A percentile compares a stretch with the other conserved stretches of the same genome.
Conservation (phyloP, 306 rosid species). For the Begonia peltatifolia region DNA sequence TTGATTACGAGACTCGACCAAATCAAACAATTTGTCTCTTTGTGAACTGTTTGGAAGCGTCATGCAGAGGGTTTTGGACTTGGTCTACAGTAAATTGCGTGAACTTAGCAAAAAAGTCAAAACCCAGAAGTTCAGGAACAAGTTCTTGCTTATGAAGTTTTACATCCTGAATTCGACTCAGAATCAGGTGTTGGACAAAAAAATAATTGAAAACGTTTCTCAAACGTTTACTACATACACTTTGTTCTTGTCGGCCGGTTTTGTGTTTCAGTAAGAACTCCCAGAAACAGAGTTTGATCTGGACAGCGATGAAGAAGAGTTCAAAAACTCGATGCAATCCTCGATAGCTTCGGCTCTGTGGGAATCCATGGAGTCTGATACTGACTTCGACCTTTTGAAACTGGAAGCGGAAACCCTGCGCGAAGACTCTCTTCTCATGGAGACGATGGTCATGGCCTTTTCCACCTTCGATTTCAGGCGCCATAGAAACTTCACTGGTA, state of each 20-base stretch:
- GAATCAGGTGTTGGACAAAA: too few relatives aligned
- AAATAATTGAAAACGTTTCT: too few relatives aligned
- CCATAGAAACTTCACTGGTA: slow-evolving; percentile 42
- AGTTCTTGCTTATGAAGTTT: too few relatives aligned
- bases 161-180: too few relatives aligned
- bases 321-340: slow-evolving; percentile 14
- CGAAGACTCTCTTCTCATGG: slow-evolving; percentile 38
- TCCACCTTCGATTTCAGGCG: slow-evolving; percentile 50
- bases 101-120: too few relatives aligned
- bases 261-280: slow-evolving; percentile 10
- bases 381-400: slow-evolving; percentile 50
- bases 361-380: slow-evolving; percentile 13
- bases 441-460: slow-evolving; percentile 33
- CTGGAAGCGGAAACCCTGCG: slow-evolving; percentile 60
- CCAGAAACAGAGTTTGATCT: slow-evolving; percentile 34
- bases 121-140: too few relatives aligned
- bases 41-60: too few relatives aligned
- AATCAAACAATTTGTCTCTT: too few relatives aligned
- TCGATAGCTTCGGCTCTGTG: slow-evolving; percentile 15
- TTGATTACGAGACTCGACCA: too few relatives aligned
- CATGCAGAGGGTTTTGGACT: too few relatives aligned
- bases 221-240: neutral
- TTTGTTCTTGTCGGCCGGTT: slow-evolving; percentile 1
- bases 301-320: slow-evolving; percentile 53
- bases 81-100: too few relatives aligned